Conservation (phyloP, 163 green algal genomes). For the Chlamydomonas reinhardtii region DNA sequence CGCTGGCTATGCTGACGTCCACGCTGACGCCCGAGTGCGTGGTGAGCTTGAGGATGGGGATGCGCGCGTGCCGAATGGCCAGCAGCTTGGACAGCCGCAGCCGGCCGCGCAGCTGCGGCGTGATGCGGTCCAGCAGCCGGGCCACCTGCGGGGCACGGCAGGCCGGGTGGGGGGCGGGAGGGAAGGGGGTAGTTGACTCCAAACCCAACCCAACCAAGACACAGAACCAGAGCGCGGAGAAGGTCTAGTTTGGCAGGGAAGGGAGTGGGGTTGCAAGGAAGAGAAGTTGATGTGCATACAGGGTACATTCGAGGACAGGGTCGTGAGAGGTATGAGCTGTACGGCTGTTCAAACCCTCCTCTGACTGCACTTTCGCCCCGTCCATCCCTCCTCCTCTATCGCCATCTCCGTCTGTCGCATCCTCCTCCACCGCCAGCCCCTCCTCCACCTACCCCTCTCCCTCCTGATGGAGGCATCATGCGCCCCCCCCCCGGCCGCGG, state of each 20-base stretch:
- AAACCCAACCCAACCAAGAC: not conserved
- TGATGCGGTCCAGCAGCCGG: constrained; percentile 40
- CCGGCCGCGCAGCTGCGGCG: constrained; percentile 7
- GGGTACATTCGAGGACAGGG: too few relatives aligned
- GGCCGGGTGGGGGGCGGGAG: not conserved
- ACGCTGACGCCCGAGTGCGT: not conserved
- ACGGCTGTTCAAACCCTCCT: too few relatives aligned
- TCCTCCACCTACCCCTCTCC: not conserved
- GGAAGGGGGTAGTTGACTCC: not conserved
- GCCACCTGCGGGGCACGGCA: not conserved
- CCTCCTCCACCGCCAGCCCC: too few relatives aligned
- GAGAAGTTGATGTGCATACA: not conserved
- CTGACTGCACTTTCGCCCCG: too few relatives aligned
- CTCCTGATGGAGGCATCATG: too few relatives aligned
- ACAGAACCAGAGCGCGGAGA: not conserved
- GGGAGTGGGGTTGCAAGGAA: too few relatives aligned
- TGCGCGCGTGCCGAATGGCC: constrained; percentile 2
- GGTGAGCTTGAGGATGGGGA: constrained; percentile 41
- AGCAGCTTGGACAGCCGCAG: constrained; percentile 6
- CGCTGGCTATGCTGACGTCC: constrained; percentile 31
- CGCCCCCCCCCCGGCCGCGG: too few relatives aligned
- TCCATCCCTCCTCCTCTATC: too few relatives aligned
- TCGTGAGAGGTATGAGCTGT: too few relatives aligned
- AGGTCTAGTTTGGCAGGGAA: too few relatives aligned
- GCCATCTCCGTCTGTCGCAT: too few relatives aligned